phyloP scores from a whole-genome alignment of 345 rosid genomes.

The Dipteronia sinensis region DNA sequence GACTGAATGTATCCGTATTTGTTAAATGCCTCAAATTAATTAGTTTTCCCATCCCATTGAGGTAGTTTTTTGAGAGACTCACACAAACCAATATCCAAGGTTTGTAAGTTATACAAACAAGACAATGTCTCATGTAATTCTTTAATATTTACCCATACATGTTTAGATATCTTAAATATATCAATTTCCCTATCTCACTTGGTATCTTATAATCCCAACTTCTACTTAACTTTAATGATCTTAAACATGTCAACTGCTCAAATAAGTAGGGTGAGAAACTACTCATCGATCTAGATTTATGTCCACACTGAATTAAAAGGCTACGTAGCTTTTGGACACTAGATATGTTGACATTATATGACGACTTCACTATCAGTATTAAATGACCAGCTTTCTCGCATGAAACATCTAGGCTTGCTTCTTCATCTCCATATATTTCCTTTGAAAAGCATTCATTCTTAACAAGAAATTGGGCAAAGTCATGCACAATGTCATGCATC shows the following conservation, averaged over 20 bases:
- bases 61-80: neutral
- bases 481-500: no score
- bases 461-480: no score
- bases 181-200: neutral
- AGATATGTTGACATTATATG: neutral
- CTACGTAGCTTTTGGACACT: neutral
- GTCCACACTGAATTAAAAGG: neutral
- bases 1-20: neutral
- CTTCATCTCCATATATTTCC: no score
- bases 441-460: no score
- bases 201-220: neutral
- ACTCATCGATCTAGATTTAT: no score
- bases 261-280: neutral
- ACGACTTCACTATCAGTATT: no score
- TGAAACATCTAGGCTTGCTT: no score
- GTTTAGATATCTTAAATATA: neutral
- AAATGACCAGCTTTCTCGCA: no score
- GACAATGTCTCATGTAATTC: neutral
- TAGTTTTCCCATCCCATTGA: neutral
- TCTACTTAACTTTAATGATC: neutral
- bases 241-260: neutral
- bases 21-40: neutral
- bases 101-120: neutral
- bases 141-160: neutral
- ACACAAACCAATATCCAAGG: neutral